Base-by-base conservation (phyloP, 2,329 filamentous ascomycete species). In the Aureobasidium pullulans region DNA sequence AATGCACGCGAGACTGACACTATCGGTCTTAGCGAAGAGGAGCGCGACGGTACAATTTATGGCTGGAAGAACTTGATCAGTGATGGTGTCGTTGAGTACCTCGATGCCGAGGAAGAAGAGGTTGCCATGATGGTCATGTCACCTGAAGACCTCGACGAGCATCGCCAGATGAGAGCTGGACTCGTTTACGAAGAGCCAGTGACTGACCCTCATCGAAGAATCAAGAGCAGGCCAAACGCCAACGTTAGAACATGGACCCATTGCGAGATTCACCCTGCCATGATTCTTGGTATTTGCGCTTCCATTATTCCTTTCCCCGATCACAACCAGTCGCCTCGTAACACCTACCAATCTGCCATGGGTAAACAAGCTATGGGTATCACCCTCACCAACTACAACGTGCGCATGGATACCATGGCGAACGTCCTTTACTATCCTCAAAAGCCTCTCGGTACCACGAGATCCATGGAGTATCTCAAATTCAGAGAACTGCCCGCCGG, bases 361-460 rank as follows among this genome's bases (percentile, higher is more conserved):
- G 94, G 95, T 79, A 99, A 99, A 77, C 94, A 99, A 83, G 94
- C 94, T 63, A 99, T 99, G 95, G 94, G 95, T 71, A 92, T 97
- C 68, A 96, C 96, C 78, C 81, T 99, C 60, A 99, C 95, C 11
- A 99, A 99, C 72, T 99, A 96, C 74, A 87, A 90, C 42, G 86
- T 93, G 63, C 91, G 94, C 64, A 97, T 99, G 93, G 94, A 99
- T 71, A 99, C 94, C 4, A 99, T 99, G 94, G 89, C 93, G 67
- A 99, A 99, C 68, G 96, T 99, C 71, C 84, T 99, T 4, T 99
- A 99, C 76, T 99, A 99, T 69, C 94, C 94, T 0, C 94, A 99
- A 75, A 99, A 99, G 73, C 94, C 94, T 7, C 82, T 99, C 54
- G 94, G 91, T 0, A 97, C 93, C 1, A 99, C 94, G 16, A 84